Evolutionary conservation across 2,329 filamentous ascomycete species (phyloP).

Genomic region (Cladosporium sp.): DNA sequence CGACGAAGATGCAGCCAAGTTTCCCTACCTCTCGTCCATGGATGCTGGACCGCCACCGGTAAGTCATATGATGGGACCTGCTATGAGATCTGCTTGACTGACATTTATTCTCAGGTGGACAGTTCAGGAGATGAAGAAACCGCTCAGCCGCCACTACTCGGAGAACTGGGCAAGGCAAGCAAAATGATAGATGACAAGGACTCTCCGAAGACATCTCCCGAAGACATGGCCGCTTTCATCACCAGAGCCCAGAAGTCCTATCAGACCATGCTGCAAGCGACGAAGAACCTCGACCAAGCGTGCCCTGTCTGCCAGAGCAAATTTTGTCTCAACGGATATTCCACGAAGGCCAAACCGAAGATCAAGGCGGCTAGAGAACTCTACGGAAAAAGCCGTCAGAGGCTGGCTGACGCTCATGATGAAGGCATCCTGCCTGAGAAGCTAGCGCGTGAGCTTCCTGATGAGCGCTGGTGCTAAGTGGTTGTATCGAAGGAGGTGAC

Average conservation of each 20-base stretch:
- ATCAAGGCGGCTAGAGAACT: constrained; percentile 16
- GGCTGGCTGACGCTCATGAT: constrained; percentile 8
- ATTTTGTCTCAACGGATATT: constrained; percentile 2
- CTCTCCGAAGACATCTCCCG: constrained; percentile 5
- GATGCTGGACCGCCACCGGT: constrained; percentile 8
- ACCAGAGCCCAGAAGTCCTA: constrained; percentile 12
- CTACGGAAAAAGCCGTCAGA: constrained; percentile 18
- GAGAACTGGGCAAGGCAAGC: no score
- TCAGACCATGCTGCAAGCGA: constrained; percentile 13
- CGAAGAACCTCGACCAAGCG: constrained; percentile 10
- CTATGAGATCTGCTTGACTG: background rate
- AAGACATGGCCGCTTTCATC: background rate
- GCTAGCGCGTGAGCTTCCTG: no score
- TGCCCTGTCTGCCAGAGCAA: constrained; percentile 12
- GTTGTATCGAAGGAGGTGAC: no score
- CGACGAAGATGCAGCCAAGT: constrained; percentile 18
- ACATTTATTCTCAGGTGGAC: background rate
- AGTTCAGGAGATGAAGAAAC: background rate
- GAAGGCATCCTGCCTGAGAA: background rate
- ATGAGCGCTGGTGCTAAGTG: no score
- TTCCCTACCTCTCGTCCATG: constrained; percentile 14
- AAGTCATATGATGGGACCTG: background rate
- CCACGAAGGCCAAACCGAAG: constrained; percentile 11
- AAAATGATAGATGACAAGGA: no score
- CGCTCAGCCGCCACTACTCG: background rate